Evolutionary conservation across 768 basidiomycete genomes (phyloP), one percentile per base, ranked within the genome.

Genomic region (Russula sp.): DNA sequence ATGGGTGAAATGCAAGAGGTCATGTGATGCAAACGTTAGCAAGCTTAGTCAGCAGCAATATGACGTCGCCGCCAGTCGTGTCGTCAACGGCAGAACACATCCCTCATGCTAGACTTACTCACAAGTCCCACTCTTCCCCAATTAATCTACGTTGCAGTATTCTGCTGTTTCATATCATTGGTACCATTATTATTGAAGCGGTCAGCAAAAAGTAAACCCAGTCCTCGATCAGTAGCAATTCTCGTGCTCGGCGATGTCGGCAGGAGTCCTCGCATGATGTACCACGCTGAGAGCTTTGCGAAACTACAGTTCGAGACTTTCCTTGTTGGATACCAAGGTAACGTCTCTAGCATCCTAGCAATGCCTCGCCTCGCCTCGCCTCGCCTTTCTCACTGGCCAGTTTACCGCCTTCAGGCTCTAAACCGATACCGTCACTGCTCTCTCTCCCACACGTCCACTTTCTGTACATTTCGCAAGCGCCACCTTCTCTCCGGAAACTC

Each of bases 211-310:
- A 64, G 61, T 48, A 64, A 65, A 24, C 74, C 76, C 3, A 68
- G 77, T 53, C 73, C 83, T 32, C 87, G 88, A 20, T 85, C 92
- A 3, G 90, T 92, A n/a, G 90, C 86, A 5, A 85, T 98, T 60
- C 77, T 98, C 54, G 97, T 99, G 16, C 80, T 99, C 11, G 97
- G 97, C 11, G 97, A 99, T 77, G 86, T 99, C 54, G 97, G 96
- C 1, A 83, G 97, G 62, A 94, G 91, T 73, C 97, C 97, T 13
- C 81, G 97, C 59, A 98, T 98, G 92, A 96, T 98, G 92, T 98
- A 98, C 74, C 97, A 99, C 70, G 89, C 96, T 0, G 86, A 96
- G 73, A 94, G 91, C 72, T 91, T 99, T 72, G 89, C 92, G 44
- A 83, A 87, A 62, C 81, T 86, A 59, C 84, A 81, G 6, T 97